Conservation (phyloP, 768 basidiomycete genomes). For the Panaeolus cyanescens region DNA sequence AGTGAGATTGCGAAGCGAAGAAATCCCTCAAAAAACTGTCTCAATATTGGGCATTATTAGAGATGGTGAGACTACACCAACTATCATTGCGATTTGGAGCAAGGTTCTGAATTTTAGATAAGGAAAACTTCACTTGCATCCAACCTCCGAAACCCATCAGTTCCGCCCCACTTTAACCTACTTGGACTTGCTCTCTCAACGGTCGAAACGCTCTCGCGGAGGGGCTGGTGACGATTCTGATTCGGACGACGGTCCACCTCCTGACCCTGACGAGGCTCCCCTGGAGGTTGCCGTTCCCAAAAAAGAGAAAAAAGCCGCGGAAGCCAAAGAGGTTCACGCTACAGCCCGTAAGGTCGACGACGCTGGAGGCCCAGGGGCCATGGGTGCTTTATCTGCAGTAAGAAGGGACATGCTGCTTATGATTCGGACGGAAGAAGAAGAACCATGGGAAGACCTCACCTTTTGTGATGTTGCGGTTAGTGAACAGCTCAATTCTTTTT, state of each 20-base stretch:
- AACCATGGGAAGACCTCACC: conserved; percentile 69
- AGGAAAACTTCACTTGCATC: conserved; percentile 79
- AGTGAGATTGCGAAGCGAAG: conserved; percentile 73
- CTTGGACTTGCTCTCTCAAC: conserved; percentile 71
- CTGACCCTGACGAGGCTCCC: conserved; percentile 72
- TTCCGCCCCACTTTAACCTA: conserved; percentile 83
- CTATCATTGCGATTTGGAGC: conserved; percentile 2
- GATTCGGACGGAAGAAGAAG: conserved; percentile 79
- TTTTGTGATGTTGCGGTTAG: conserved; percentile 69
- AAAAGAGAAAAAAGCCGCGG: conserved; percentile 60
- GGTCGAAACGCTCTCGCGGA: conserved; percentile 50
- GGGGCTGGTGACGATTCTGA: conserved; percentile 63
- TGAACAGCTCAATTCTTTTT: conserved; percentile 3
- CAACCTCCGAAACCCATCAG: conserved; percentile 78
- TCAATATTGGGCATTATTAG: conserved; percentile 81
- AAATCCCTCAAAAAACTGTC: conserved; percentile 60
- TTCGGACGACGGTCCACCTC: conserved; percentile 77
- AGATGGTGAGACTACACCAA: conserved; percentile 51
- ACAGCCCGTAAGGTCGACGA: conserved; percentile 73
- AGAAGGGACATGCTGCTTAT: conserved; percentile 76
- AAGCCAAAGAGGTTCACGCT: conserved; percentile 77
- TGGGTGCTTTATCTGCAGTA: conserved; percentile 68
- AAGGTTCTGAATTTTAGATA: conserved; percentile 13
- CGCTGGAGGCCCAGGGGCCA: conserved; percentile 46
- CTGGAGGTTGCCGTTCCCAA: conserved; percentile 51